Base-by-base conservation (phyloP, 2,329 filamentous ascomycete species). In the Fusarium mangiferae region DNA sequence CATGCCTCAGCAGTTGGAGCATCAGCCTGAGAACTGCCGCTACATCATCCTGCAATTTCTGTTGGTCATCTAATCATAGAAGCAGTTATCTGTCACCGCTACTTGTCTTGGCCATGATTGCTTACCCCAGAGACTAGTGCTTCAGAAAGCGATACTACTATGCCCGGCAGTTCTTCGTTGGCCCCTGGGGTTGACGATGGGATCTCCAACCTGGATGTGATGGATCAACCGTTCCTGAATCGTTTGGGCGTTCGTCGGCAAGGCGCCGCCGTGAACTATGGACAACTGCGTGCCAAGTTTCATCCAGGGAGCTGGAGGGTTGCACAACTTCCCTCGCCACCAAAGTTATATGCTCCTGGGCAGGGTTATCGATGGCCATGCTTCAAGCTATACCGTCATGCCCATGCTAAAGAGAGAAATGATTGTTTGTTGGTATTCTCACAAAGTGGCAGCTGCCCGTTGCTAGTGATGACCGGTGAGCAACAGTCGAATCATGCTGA, bases 261-360 rank as follows among this genome's bases (percentile, higher is more conserved):
- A 68, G 59, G 54, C 62, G 55, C 68, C 66, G 49, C 68, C 69
- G 69, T 66, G 73, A 77, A 74, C 64, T 67, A 52, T 70, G 75
- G 67, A 52, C 65, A 62, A 65, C 60, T 68, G 68, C 69, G 69
- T 70, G 48, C 49, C 65, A 63, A 61, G 65, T 73, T 74, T 75
- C 73, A 73, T 73, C 54, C 60, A 60, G 64, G 64, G 58, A 70
- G 61, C 62, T 49, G 62, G 49, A 24, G 51, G 56, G 75, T 74
- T 20, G 48, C 67, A 77, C 76, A 67, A 20, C 38, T 63, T 46
- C 63, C 42, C 56, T 75, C 57, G 49, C 55, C 62, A 66, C 61
- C 45, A 60, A 24, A 56, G 54, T 45, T 54, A 66, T 63, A 66
- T 33, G 39, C 56, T 45, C 44, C 57, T 46, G 49, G 51, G 39